Evolutionary conservation across 192 early-diverging fungal species (phyloP).

Genomic region (Backusella circina): DNA sequence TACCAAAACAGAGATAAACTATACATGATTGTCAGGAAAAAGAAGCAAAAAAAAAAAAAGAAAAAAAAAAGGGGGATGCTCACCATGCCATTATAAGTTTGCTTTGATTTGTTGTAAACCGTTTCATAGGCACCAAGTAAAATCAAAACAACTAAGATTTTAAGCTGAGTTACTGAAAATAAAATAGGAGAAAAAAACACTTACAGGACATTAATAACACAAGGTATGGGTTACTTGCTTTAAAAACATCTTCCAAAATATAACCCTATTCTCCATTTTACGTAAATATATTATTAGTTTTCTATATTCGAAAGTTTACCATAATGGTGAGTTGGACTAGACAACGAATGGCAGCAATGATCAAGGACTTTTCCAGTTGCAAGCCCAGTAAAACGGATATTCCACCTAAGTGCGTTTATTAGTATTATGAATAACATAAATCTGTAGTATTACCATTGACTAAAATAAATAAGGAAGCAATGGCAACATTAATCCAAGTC

Average conservation of each 20-base stretch:
- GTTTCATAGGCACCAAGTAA: conserved; percentile 66
- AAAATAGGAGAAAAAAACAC: neutral
- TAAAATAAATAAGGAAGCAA: conserved; percentile 28
- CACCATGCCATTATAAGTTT: conserved; percentile 77
- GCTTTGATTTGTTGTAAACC: conserved; percentile 68
- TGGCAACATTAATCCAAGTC: conserved; percentile 23
- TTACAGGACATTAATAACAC: conserved; percentile 60
- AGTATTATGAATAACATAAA: neutral
- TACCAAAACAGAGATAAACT: conserved; percentile 48
- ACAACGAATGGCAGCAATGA: conserved; percentile 69
- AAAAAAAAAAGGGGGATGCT: neutral
- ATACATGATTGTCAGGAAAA: neutral
- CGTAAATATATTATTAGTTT: neutral
- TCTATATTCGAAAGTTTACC: conserved; percentile 35
- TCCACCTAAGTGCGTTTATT: neutral
- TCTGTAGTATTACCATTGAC: conserved; percentile 14
- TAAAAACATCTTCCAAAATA: conserved; percentile 70
- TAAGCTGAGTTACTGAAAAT: neutral
- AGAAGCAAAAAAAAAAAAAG: neutral
- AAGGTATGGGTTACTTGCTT: conserved; percentile 56
- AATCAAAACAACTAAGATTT: conserved; percentile 47
- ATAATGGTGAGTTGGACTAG: conserved; percentile 76
- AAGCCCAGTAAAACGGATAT: conserved; percentile 51
- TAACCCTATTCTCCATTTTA: conserved; percentile 43
- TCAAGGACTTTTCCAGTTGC: conserved; percentile 58